Evolutionary conservation across 208 protist species (phyloP).

Genomic region (Wallacemonas rigidus): DNA sequence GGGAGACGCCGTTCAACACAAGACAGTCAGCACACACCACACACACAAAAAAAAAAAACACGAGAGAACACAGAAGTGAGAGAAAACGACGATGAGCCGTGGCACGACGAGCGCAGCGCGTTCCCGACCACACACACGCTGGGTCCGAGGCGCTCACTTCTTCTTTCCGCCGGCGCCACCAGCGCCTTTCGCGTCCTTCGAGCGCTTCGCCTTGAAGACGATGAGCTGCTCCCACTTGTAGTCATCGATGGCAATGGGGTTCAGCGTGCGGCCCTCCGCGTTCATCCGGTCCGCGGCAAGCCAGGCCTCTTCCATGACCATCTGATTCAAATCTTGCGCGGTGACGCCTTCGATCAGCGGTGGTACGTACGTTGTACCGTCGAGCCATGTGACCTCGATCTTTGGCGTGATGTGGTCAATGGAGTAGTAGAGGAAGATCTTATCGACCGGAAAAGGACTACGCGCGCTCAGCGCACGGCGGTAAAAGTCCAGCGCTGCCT

Average conservation of each 20-base stretch:
- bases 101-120: no score
- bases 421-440: slow-evolving; percentile 89
- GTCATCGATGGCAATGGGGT: slow-evolving; percentile 88
- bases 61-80: no score
- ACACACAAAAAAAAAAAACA: no score
- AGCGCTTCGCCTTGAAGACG: slow-evolving; percentile 87
- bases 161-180: slow-evolving; percentile 34
- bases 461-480: slow-evolving; percentile 78
- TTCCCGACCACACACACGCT: background rate
- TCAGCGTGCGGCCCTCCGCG: slow-evolving; percentile 73
- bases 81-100: no score
- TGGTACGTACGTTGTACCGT: slow-evolving; percentile 82
- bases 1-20: no score
- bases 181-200: slow-evolving; percentile 55
- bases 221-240: slow-evolving; percentile 92
- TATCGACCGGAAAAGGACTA: slow-evolving; percentile 83
- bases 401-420: slow-evolving; percentile 84
- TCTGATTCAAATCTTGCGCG: slow-evolving; percentile 87
- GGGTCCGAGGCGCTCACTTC: slow-evolving; percentile 31
- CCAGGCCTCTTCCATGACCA: slow-evolving; percentile 92
- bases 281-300: slow-evolving; percentile 86
- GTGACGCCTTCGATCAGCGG: slow-evolving; percentile 82
- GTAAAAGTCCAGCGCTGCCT: slow-evolving; percentile 87
- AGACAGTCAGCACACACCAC: no score
- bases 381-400: slow-evolving; percentile 89